Evolutionary conservation across 306 rosid genomes (phyloP).

Genomic region (Canavalia ensiformis): DNA sequence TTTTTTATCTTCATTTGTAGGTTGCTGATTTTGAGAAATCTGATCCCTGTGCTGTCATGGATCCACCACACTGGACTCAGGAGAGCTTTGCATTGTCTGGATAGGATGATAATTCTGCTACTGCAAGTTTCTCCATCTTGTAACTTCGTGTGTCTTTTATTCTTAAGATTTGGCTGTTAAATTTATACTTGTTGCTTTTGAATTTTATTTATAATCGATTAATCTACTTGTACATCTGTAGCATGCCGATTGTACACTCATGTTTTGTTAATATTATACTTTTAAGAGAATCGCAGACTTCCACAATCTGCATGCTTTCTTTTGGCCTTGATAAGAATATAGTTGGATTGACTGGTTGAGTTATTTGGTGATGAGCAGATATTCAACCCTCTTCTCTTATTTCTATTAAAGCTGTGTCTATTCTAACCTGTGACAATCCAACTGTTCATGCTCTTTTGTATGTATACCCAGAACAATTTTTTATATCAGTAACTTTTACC

Average conservation of each 20-base stretch:
- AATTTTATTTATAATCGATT: not conserved
- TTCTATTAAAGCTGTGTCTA: not conserved
- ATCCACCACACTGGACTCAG: constrained; percentile 86
- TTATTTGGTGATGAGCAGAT: constrained; percentile 15
- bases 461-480: not conserved
- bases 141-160: constrained; percentile 29
- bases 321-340: not conserved
- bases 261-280: not conserved
- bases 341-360: not conserved
- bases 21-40: constrained; percentile 88
- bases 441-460: not conserved
- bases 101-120: constrained; percentile 39
- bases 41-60: constrained; percentile 83
- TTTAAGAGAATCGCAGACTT: not conserved
- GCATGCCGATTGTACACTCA: constrained; percentile 11
- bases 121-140: not conserved
- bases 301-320: not conserved
- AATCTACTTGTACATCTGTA: constrained; percentile 6
- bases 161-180: not conserved
- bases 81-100: constrained; percentile 84
- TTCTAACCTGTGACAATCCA: not conserved
- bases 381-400: not conserved
- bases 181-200: constrained; percentile 13
- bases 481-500: not conserved
- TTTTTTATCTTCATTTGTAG: constrained; percentile 50